Base-by-base conservation (phyloP, 2,329 filamentous ascomycete species). In the Pestalotiopsis sp. region DNA sequence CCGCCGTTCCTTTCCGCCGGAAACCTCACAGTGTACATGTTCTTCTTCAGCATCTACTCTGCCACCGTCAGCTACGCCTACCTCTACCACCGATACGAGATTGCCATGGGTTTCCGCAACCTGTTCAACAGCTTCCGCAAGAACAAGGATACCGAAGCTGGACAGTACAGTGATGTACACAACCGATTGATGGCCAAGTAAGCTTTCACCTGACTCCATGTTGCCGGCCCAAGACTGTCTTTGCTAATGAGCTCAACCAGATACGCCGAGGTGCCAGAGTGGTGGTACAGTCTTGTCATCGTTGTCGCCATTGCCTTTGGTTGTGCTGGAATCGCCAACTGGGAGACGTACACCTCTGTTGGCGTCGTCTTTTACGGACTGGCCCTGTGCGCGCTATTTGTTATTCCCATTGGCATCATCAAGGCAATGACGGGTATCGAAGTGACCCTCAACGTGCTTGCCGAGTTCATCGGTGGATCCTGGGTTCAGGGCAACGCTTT, bases 11-110 rank as follows among this genome's bases (percentile, higher is more conserved):
- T 88, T 30, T 77, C 82, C 0, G 84, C 86, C 13, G 83, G 80
- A 17, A 85, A 84, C 66, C 74, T 85, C n/a, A 77, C 80, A 38
- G 78, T 84, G n/a, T 88, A 87, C 77, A 78, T 85, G 70, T 85
- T 84, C 74, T 87, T 86, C 77, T 88, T 88, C 67, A 84, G 81
- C 64, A 82, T 86, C 38, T 87, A 87, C 70, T 80, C 85, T 0
- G 83, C 85, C 20, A 83, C 82, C 0, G 74, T 88, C 17, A 83
- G 82, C 3, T 86, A 87, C 66, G 82, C 84, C 26, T 72, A 77
- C 20, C 78, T 88, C 1, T 87, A 86, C 74, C 84, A 88, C 72
- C 81, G 84, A 3, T 80, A 82, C 64, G 85, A 87, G 70, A 83
- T 88, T 52, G 72, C 73, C 7, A 81, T 83, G 66, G 85, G 84